Base-by-base conservation (phyloP, 208 protist species). In the Acanthamoeba castellanii region DNA sequence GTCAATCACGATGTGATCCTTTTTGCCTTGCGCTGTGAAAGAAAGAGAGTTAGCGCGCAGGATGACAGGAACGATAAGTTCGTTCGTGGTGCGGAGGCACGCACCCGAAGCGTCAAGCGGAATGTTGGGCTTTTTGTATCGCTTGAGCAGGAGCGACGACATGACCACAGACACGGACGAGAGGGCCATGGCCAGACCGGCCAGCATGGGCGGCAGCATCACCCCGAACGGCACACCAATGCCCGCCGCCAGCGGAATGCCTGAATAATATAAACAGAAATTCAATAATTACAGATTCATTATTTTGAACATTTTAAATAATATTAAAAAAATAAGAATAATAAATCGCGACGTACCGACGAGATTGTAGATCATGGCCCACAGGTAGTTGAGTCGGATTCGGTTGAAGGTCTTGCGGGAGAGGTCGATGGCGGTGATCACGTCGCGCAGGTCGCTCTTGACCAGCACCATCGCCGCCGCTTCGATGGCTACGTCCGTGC, bases 331-430 rank as follows among this genome's bases (percentile, higher is more conserved):
- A 66, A 25, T 30, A 66, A 20, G 20, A 30, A n/a, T 6, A 78
- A 78, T 14, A 18, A 78, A 3, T 45, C 0, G 11, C 14, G 37
- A 55, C 91, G 14, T 59, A 68, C 96, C 95, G 4, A 98, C 18
- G 32, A 97, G 61, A 93, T 99, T 99, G 95, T 99, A 99, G 20
- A 94, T 74, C 18, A 98, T 95, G 22, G 98, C 98, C 98, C 97
- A 98, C 0, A 97, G 18, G 91, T 98, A 98, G 96, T 99, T 99
- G 18, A 98, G 57, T 27, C 93, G 70, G 91, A 99, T 99, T 42
- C 98, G 94, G 9, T 90, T 50, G 42, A 98, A 98, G 14, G 97
- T 98, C 7, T 81, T 97, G 42, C 95, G 92, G 2, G 97, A 97
- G 16, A 99, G 89, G 70, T 96, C 95, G 22, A 99, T 92, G 14